Percentiles rank a stretch among this genome's conserved stretches.
phyloP scores from a whole-genome alignment of 2,329 filamentous ascomycete species.

The Ascocoryne sarcoides region DNA sequence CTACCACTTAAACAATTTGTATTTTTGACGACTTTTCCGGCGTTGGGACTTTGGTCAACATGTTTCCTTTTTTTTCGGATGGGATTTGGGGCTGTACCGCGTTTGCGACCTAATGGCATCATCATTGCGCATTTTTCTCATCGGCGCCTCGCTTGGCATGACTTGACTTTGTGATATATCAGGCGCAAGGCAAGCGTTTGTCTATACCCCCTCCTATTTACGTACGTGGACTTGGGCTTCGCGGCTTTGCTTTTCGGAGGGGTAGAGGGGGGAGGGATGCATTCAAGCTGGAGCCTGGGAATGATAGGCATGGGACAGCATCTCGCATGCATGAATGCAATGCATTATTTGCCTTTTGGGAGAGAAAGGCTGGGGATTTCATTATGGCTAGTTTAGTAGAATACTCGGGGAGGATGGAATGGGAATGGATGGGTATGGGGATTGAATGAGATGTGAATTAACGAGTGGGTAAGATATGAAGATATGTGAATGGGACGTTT shows the following conservation, averaged over 20 bases:
- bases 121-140: not conserved
- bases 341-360: not conserved
- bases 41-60: not conserved
- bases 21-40: not conserved
- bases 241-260: not conserved
- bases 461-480: too few species aligned
- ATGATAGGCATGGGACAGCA: not conserved
- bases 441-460: not conserved
- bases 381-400: not conserved
- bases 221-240: not conserved
- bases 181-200: not conserved
- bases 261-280: not conserved
- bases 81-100: not conserved
- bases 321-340: not conserved
- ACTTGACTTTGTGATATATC: too few species aligned
- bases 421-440: not conserved
- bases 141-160: too few species aligned
- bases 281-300: not conserved
- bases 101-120: not conserved
- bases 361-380: not conserved
- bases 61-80: not conserved
- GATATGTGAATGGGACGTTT: too few species aligned
- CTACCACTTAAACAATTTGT: not conserved
- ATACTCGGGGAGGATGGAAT: not conserved
- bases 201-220: not conserved